A percentile compares a stretch with the other conserved stretches of the same genome.
Conservation (phyloP, 768 basidiomycete species). For the Rhodocollybia butyracea region DNA sequence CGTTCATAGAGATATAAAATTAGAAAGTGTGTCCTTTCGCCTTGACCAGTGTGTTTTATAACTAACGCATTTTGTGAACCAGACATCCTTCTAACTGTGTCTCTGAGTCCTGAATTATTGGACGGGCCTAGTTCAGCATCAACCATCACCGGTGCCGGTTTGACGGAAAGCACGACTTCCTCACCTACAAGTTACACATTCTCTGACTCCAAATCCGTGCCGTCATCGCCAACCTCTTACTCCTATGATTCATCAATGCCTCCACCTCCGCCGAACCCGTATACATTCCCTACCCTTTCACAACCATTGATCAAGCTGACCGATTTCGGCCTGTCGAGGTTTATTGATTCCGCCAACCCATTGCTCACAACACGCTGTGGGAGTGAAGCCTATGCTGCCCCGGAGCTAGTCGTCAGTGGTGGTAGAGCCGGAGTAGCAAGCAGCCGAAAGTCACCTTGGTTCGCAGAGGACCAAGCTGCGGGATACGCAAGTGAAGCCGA, state of each 20-base stretch:
- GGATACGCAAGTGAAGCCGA: not conserved
- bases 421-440: slow-evolving; percentile 14
- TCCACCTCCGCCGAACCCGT: not conserved
- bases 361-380: slow-evolving; percentile 79
- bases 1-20: slow-evolving; percentile 90
- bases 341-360: slow-evolving; percentile 64
- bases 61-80: not conserved
- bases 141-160: not conserved
- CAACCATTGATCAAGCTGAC: slow-evolving; percentile 75
- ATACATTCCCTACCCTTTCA: slow-evolving; percentile 32
- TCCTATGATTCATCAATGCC: not conserved
- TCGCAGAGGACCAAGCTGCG: not conserved
- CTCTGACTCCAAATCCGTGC: not conserved
- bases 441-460: slow-evolving; percentile 4
- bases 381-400: slow-evolving; percentile 85
- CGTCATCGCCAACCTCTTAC: not conserved
- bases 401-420: slow-evolving; percentile 61
- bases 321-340: slow-evolving; percentile 88
- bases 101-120: not conserved
- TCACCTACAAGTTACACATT: slow-evolving; percentile 7
- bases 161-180: not conserved
- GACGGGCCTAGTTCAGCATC: not conserved
- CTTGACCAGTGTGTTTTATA: not conserved
- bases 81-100: slow-evolving; percentile 10
- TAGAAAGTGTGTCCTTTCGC: slow-evolving; percentile 50